Base-by-base conservation (phyloP, 345 rosid species). In the Arabidopsis arenosa region DNA sequence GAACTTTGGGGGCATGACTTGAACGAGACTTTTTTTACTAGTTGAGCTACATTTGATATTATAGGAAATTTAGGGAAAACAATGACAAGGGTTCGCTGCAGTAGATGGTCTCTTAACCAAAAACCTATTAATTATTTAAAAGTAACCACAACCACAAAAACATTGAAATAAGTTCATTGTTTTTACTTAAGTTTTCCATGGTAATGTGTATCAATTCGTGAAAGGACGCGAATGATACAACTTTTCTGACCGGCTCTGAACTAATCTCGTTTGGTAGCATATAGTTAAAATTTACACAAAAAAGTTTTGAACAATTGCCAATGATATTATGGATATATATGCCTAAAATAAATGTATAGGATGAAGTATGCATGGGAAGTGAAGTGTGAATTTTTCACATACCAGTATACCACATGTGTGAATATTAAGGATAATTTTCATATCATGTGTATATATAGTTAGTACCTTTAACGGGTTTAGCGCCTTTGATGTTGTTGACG, bases 401-500 rank as follows among this genome's bases (percentile, higher is more conserved):
- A 23, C 33, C 5, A 10, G 23, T n/a, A 23, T 23, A 23, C 33
- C 12, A 23, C 7, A 48, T 0, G 57, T n/a, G 60, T 13, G 37
- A 28, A 55, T 26, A 10, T 30, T 17, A 17, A 40, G 32, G 5
- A 56, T 32, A 18, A 30, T n/a, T 54, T 37, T 10, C 9, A 59
- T 5, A 59, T 36, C 9, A 21, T 10, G n/a, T 2, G 67, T 14
- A 44, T 9, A 33, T 41, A 30, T 73, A 28, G 7, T 3, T 12
- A 13, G 51, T 54, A 91, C 98, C 93, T 30, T 62, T 45, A 76
- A 93, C 68, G 8, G 97, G 88, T 1, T 80, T 45, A 32, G 98
- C 96, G 11, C 91, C 91, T 35, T 69, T 2, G 74, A 91, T 89
- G 10, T 91, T 88, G n/a, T 82, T 79, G 28, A 58, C 61, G 9